Base-by-base conservation (phyloP, 768 basidiomycete genomes). In the Daedaleopsis nitida region DNA sequence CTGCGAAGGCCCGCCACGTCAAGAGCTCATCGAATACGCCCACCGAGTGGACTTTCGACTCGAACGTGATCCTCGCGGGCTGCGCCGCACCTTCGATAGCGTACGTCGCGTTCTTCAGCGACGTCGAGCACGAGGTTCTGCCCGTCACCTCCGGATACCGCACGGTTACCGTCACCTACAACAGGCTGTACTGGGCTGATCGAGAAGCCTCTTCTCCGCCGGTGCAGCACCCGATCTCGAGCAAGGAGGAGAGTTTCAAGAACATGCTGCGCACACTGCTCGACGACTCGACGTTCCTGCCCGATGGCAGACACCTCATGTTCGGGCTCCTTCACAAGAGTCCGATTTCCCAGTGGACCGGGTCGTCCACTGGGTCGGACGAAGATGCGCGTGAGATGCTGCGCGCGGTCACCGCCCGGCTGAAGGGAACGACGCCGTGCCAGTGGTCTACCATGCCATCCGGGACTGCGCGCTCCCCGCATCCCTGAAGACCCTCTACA, bases 111-210 rank as follows among this genome's bases (percentile, higher is more conserved):
- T 80, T 83, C 62, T 79, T 73, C 68, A 73, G 76, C 37, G 80
- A 81, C 51, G 69, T 81, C 60, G 76, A 80, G 53, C 79, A 81
- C 62, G 80, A 82, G 54, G 78, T 82, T 52, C 43, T 72, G n/a
- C 73, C 71, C 1, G 78, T 83, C 55, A 70, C 39, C 6, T 72
- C 74, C 0, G 81, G 82, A 0, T 67, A 76, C 39, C 76, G 83
- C 1, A 72, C n/a, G n/a, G 27, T 83, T 37, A 82, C 78, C 2
- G 48, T 83, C 51, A 78, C 81, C 0, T 80, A 77, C 68, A 80
- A 80, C 58, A n/a, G n/a, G n/a, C 73, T 81, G 21, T 73, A 74
- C 58, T 50, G 48, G 35, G 62, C 45, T 21, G n/a, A n/a, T 32
- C 27, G 27, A 32, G 27, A 7, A 7, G 27, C 27, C 27, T 3